Evolutionary conservation across 192 early-diverging fungal genomes (phyloP).

Genomic region (Jimgerdemannia flammicorona): DNA sequence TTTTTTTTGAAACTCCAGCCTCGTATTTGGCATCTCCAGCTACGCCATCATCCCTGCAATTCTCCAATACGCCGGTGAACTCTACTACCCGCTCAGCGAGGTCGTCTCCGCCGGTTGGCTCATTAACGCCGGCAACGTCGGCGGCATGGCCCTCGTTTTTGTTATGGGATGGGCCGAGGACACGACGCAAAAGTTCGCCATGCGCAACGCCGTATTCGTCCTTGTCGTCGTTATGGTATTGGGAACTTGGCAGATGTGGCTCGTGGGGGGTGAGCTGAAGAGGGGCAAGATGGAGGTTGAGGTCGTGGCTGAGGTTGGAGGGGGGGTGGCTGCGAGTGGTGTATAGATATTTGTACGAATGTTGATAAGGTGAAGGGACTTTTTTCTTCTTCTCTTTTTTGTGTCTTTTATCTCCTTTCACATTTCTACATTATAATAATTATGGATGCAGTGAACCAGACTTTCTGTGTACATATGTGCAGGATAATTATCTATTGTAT

Average conservation of each 20-base stretch:
- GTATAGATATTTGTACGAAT: background rate
- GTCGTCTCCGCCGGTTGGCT: conserved; percentile 37
- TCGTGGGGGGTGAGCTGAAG: conserved; percentile 18
- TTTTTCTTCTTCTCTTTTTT: too few species aligned
- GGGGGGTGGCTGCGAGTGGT: background rate
- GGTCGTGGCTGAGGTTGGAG: background rate
- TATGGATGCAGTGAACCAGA: too few species aligned
- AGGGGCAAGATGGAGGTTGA: conserved; percentile 4
- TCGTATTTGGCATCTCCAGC: conserved; percentile 29
- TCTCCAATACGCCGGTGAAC: conserved; percentile 37
- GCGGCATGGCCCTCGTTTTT: conserved; percentile 26
- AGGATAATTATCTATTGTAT: too few species aligned
- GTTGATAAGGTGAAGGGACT: too few species aligned
- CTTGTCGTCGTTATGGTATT: conserved; percentile 11
- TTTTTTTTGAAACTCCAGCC: conserved; percentile 7
- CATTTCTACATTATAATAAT: too few species aligned
- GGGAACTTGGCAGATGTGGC: conserved; percentile 9
- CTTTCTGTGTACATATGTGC: too few species aligned
- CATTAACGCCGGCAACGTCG: conserved; percentile 27
- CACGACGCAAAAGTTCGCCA: conserved; percentile 19
- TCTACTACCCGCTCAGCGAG: conserved; percentile 34
- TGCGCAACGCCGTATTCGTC: conserved; percentile 27
- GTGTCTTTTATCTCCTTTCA: too few species aligned
- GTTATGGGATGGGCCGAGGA: conserved; percentile 36
- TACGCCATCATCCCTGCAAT: conserved; percentile 36